Evolutionary conservation across 2,329 filamentous ascomycete species (phyloP).

Genomic region (Sclerotinia trifoliorum): DNA sequence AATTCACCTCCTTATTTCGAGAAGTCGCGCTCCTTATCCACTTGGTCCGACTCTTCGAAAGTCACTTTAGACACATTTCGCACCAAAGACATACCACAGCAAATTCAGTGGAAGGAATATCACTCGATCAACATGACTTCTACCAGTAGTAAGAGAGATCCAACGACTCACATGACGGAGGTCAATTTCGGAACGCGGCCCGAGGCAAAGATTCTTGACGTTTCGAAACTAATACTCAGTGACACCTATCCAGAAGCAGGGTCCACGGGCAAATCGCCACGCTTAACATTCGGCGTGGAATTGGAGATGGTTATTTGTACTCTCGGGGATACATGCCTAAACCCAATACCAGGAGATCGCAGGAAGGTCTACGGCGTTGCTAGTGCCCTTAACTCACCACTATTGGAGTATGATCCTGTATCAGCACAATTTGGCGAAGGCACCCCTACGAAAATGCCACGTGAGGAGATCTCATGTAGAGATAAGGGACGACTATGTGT

Average conservation of each 20-base stretch:
- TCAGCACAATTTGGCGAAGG: no score
- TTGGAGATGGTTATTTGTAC: conserved; percentile 17
- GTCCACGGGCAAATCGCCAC: conserved; percentile 13
- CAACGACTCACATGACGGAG: neutral
- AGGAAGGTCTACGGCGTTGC: conserved; percentile 4
- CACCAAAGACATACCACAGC: neutral
- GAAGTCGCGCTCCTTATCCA: neutral
- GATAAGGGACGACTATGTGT: no score
- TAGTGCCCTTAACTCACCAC: no score
- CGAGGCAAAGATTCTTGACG: neutral
- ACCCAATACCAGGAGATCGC: neutral
- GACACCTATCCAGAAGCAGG: neutral
- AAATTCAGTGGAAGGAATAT: neutral
- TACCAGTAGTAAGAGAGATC: neutral
- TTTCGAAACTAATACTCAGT: neutral
- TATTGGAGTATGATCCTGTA: no score
- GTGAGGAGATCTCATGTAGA: no score
- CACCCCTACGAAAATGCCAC: no score
- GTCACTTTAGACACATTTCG: neutral
- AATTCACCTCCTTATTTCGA: neutral
- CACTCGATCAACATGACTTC: neutral
- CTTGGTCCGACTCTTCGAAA: neutral
- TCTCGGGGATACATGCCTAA: neutral
- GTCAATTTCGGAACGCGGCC: neutral
- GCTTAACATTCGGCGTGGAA: conserved; percentile 21